Base-by-base conservation (phyloP, 2,329 filamentous ascomycete species). In the Clarireedia sp. region DNA sequence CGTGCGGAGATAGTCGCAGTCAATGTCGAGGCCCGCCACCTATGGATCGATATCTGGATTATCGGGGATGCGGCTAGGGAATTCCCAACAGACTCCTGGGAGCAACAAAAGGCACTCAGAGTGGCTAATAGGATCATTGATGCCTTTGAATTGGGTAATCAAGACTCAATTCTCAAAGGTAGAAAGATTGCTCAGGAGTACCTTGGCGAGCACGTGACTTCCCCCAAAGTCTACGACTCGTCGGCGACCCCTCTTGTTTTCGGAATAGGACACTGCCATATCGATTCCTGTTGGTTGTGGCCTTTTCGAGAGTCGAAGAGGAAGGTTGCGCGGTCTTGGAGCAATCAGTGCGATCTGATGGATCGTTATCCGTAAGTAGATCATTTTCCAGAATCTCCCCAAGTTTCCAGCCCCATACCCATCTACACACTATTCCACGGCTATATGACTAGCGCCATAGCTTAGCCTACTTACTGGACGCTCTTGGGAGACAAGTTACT, bases 281-380 rank as follows among this genome's bases (percentile, higher is more conserved):
- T 99, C 63, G 94, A 97, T 72, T 95, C 87, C 26, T 96, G 92
- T 72, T 99, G 94, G 94, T 78, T 99, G 37, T 99, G 94, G 94
- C 94, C 94, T 0, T 99, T 90, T 81, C 94, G 87, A 9, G 94
- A 99, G 75, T 97, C 94, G 0, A 96, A 95, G 74, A 87, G 94
- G 66, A 99, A 99, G 75, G 87, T 97, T 29, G 91, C 87, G 19
- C 83, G 94, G 46, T 96, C 91, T 9, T 99, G 94, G 94, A 92
- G 90, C 1, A 97, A 90, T 69, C 94, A 99, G 71, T 96, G 91
- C 71, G 87, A 96, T 66, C 75, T 99, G 64, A 90, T 99, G 79
- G 94, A 99, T 59, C 82, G 89, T 36, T 99, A 97, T 62, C 90
- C 91, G 0, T 33, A 10, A 33, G 29, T 33, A 33, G 2, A 33